Base-by-base conservation (phyloP, 1,139 yeast genomes). In the Barnettozyma hawaiiensis region DNA sequence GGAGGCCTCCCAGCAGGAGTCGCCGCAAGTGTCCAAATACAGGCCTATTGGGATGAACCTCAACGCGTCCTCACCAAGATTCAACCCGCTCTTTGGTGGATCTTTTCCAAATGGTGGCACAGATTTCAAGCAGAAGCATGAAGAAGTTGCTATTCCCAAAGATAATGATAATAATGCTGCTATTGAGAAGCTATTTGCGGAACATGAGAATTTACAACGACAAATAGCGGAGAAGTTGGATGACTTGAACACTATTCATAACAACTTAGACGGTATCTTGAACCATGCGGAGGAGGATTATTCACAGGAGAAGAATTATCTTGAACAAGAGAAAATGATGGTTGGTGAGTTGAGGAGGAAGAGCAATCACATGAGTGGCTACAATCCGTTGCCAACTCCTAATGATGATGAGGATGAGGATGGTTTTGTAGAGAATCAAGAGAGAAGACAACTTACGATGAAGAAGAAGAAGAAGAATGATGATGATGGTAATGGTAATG, bases 351-450 rank as follows among this genome's bases (percentile, higher is more conserved):
- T 29, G n/a, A 31, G 29, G n/a, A 31, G 29, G n/a, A 37, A 22
- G 10, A 16, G 18, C 27, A 22, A 22, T 3, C 7, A n/a, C 14
- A 22, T n/a, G 15, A 11, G 7, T 29, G 12, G 21, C 8, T 31
- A 23, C 15, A 35, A 40, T 27, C 44, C 44, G 4, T 29, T 53
- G 5, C 55, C 55, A 5, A 52, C 57, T 0, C 57, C 57, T 0
- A 35, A 35, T n/a, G 53, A 51, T 32, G 52, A 48, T n/a, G n/a
- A n/a, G n/a, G n/a, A n/a, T n/a, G n/a, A n/a, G n/a, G n/a, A n/a
- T n/a, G n/a, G n/a, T n/a, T 14, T 39, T 4, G 34, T 35, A 14
- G 26, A 35, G n/a, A 33, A 35, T 5, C 24, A 24, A 7, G 33
- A 24, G 19, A n/a, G n/a, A n/a, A n/a, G n/a, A n/a, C n/a, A n/a